Conservation (phyloP, 768 basidiomycete species). For the Favolaschia claudopus region DNA sequence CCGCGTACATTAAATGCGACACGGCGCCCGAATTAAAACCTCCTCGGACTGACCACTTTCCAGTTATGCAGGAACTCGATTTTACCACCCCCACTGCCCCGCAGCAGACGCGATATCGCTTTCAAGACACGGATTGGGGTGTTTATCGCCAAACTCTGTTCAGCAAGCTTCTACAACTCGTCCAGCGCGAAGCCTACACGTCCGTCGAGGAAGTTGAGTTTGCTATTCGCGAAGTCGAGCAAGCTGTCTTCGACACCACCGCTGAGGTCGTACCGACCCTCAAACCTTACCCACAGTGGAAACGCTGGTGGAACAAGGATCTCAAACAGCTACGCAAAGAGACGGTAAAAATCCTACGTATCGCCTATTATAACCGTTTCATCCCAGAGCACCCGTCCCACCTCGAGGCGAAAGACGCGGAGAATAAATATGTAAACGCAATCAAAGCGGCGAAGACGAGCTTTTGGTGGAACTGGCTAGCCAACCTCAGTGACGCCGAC, state of each 20-base stretch:
- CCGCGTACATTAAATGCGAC: conserved; percentile 37
- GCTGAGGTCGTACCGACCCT: conserved; percentile 25
- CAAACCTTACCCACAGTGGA: conserved; percentile 30
- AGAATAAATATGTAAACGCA: conserved; percentile 24
- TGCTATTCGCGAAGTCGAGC: conserved; percentile 11
- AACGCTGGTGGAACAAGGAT: too few species aligned
- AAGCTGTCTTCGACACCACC: conserved; percentile 27
- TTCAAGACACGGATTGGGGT: conserved; percentile 38
- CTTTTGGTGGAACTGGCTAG: conserved; percentile 39
- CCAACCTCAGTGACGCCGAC: conserved; percentile 12
- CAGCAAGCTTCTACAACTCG: not conserved
- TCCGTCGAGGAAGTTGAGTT: conserved; percentile 5
- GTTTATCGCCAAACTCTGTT: too few species aligned
- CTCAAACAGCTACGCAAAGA: too few species aligned
- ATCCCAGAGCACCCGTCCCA: conserved; percentile 32
- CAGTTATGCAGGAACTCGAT: conserved; percentile 40
- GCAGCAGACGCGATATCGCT: conserved; percentile 29
- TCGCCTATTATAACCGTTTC: too few species aligned
- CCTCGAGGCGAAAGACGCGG: conserved; percentile 9
- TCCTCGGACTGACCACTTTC: conserved; percentile 48
- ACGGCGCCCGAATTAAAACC: conserved; percentile 21
- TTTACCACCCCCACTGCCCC: not conserved
- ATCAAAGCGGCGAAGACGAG: conserved; percentile 30
- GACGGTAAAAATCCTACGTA: too few species aligned
- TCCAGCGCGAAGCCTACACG: not conserved